Evolutionary conservation across 2,329 filamentous ascomycete species (phyloP).

Genomic region (Penicillium polonicum): DNA sequence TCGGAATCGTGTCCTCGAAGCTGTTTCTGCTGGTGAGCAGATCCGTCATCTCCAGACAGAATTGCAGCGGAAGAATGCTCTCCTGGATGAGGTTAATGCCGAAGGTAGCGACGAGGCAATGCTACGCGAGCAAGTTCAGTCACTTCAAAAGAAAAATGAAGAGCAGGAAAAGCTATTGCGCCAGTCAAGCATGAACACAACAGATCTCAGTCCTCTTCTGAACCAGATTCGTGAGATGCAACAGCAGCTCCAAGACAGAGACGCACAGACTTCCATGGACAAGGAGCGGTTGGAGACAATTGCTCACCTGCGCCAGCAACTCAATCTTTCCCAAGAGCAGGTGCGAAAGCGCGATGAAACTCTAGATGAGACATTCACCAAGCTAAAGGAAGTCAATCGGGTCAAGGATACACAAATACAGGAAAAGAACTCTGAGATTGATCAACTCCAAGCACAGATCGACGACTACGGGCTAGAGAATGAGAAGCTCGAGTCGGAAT

Average conservation of each 20-base stretch:
- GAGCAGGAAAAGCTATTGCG: constrained; percentile 27
- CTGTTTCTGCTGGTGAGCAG: constrained; percentile 39
- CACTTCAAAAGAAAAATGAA: constrained; percentile 29
- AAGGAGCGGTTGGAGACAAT: constrained; percentile 35
- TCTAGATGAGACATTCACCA: constrained; percentile 35
- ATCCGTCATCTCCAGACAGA: constrained; percentile 41
- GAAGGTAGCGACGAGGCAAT: constrained; percentile 24
- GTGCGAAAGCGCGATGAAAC: constrained; percentile 36
- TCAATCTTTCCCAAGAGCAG: constrained; percentile 35
- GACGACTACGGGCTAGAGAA: constrained; percentile 37
- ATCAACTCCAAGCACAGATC: constrained; percentile 36
- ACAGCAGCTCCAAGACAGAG: constrained; percentile 30
- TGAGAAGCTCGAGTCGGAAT: constrained; percentile 36
- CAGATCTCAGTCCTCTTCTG: constrained; percentile 29
- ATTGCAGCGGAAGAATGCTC: constrained; percentile 32
- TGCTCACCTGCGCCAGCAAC: constrained; percentile 33
- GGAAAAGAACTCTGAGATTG: constrained; percentile 39
- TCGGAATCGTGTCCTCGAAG: constrained; percentile 34
- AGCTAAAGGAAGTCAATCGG: constrained; percentile 34
- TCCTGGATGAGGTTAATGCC: constrained; percentile 30
- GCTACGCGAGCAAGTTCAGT: constrained; percentile 33
- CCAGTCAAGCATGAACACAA: constrained; percentile 21
- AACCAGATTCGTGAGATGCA: constrained; percentile 36
- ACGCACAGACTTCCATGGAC: constrained; percentile 24
- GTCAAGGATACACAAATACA: constrained; percentile 36